Evolutionary conservation across 352 stramenopile genomes (phyloP), one percentile per base, ranked within the genome.

Genomic region (Pythium rhizo-oryzae): DNA sequence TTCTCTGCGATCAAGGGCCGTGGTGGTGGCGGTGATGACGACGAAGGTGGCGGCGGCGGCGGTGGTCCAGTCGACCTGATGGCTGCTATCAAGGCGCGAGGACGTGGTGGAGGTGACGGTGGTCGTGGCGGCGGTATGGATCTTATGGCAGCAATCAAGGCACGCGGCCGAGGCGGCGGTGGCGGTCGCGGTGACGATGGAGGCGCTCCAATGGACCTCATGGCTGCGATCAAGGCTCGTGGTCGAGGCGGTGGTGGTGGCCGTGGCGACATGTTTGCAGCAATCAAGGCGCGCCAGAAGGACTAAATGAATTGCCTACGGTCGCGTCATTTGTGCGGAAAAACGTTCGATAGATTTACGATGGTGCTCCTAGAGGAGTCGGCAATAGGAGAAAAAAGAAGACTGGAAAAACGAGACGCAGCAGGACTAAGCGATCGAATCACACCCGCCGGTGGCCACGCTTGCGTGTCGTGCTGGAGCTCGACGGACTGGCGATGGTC

Each of bases 281-380:
- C 82, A 11, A 94, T 94, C 51, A 84, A 89, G 46, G 74, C 78
- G 33, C 82, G 87, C 12, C 88, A 92, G 67, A 91, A 92, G 47
- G 74, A 79, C 18, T 79, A 74, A 41, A 23, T n/a, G 37, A 21
- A 12, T 21, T 21, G 19, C 33, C 46, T 15, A 50, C 57, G 24
- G 21, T 30, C 28, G 25, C 6, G 24, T 23, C 30, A 59, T 55
- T 52, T 60, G 28, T 28, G 43, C 28, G 30, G 54, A 24, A 24
- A 41, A 67, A 52, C 55, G 37, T 49, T 69, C 60, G 65, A 72
- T 72, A 72, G 65, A 72, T 52, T 64, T 69, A 69, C 52, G 53
- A 69, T 53, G 62, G 60, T 68, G 62, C 62, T 62, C 62, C 51
- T 62, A 46, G 62, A 68, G 62, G 51, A 62, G 62, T 61, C 52